A percentile compares a stretch with the other conserved stretches of the same genome.
phyloP scores from a whole-genome alignment of 73 alveolate species.

The Paramecium primaurelia region DNA sequence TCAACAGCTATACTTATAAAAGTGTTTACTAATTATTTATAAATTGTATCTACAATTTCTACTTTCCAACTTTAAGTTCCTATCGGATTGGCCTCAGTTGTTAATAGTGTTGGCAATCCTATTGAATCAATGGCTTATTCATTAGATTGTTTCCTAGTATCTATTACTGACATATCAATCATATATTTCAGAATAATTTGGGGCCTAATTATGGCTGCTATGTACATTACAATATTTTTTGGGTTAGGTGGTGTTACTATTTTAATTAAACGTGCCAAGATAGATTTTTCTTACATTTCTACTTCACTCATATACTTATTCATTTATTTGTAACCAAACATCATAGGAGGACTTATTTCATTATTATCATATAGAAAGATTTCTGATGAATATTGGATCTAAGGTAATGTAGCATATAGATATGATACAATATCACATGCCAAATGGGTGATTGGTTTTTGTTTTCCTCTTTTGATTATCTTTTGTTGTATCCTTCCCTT shows the following conservation, averaged over 20 bases:
- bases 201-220: not conserved
- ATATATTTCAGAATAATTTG: not conserved
- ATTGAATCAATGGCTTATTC: not conserved
- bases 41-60: not conserved
- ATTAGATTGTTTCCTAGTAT: not conserved
- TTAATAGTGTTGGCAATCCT: not conserved
- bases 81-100: not conserved
- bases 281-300: not conserved
- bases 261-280: not conserved
- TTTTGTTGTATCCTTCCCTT: not conserved
- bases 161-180: not conserved
- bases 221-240: not conserved
- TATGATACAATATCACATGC: not conserved
- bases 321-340: not conserved
- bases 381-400: not conserved
- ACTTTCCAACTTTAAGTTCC: not conserved
- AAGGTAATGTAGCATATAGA: not conserved
- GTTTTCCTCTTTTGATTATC: not conserved
- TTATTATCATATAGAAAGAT: not conserved
- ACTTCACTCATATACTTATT: not conserved
- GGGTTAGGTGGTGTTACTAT: not conserved
- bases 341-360: not conserved
- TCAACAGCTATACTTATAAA: not conserved
- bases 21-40: not conserved
- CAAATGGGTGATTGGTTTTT: not conserved